These are phyloP conservation scores for Flaveria bidentis DNA, from an alignment of 129 eudicot species.

Conservation along the genomic window DNA sequence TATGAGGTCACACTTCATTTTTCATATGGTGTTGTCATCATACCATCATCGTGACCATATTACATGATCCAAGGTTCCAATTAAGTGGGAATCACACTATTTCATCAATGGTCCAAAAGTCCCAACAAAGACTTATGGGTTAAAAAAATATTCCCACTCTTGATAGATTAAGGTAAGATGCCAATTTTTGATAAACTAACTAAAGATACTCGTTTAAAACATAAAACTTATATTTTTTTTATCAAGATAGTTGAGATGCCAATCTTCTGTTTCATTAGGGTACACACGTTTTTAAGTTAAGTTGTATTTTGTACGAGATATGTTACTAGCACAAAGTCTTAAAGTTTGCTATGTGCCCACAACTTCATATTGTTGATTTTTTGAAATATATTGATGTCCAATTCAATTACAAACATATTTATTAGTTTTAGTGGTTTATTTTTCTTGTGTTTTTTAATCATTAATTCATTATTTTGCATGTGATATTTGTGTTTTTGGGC, in stretches of 20 bases:
- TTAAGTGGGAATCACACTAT: conserved; percentile 4
- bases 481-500: too few species aligned
- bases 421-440: too few species aligned
- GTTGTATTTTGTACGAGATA: too few species aligned
- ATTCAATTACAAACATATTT: too few species aligned
- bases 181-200: not conserved
- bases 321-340: too few species aligned
- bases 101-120: conserved; percentile 21
- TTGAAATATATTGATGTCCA: too few species aligned
- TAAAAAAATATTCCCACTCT: not conserved
- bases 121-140: not conserved
- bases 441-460: too few species aligned
- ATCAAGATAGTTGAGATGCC: not conserved
- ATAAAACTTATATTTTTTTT: not conserved
- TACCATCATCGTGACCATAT: conserved; percentile 35
- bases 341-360: too few species aligned
- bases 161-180: not conserved
- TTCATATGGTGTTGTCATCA: conserved; percentile 21
- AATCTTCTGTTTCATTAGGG: too few species aligned
- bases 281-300: not conserved
- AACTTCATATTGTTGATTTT: too few species aligned
- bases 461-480: too few species aligned
- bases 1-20: conserved; percentile 23
- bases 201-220: not conserved
- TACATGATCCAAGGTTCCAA: conserved; percentile 26